These are phyloP conservation scores for Marchantia paleacea DNA, from an alignment of 225 moss, liverwort and hornwort species.

Conservation along the genomic window DNA sequence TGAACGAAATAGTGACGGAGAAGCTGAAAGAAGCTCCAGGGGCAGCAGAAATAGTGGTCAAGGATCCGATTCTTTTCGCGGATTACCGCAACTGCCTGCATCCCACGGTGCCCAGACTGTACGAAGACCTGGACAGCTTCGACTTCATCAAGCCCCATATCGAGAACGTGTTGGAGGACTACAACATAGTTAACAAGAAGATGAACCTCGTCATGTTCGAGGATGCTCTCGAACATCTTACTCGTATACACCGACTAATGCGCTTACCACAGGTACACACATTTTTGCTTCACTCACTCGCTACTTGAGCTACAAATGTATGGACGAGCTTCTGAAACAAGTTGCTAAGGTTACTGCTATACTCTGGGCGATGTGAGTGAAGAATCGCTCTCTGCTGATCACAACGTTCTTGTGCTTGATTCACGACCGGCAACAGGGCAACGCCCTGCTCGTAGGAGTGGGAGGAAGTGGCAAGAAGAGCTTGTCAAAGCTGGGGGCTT, in stretches of 20 bases:
- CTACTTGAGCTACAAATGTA: neutral
- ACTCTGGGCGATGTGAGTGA: too few relatives aligned
- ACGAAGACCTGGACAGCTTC: conserved; percentile 69
- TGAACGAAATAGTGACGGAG: conserved; percentile 33
- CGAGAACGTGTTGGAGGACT: conserved; percentile 79
- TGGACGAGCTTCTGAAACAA: neutral
- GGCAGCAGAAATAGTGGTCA: conserved; percentile 39
- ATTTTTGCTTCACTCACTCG: neutral
- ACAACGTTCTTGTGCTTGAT: neutral
- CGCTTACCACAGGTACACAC: conserved; percentile 59
- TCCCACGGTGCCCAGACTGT: conserved; percentile 59
- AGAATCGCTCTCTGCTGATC: neutral
- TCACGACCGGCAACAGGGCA: conserved; percentile 47
- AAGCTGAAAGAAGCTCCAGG: conserved; percentile 46
- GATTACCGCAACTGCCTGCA: conserved; percentile 69
- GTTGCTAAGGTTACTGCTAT: neutral
- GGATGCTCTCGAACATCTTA: conserved; percentile 86
- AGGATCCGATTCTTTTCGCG: conserved; percentile 65
- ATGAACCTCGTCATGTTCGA: conserved; percentile 94
- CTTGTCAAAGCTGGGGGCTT: conserved; percentile 72
- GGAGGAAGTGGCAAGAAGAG: conserved; percentile 96
- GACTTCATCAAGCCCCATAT: conserved; percentile 65
- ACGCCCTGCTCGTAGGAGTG: conserved; percentile 82
- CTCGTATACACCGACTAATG: conserved; percentile 79
- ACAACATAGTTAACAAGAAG: conserved; percentile 63